A percentile compares a stretch with the other conserved stretches of the same genome.
Evolutionary conservation across 768 basidiomycete species (phyloP).

Genomic region (Russula ochroleuca): DNA sequence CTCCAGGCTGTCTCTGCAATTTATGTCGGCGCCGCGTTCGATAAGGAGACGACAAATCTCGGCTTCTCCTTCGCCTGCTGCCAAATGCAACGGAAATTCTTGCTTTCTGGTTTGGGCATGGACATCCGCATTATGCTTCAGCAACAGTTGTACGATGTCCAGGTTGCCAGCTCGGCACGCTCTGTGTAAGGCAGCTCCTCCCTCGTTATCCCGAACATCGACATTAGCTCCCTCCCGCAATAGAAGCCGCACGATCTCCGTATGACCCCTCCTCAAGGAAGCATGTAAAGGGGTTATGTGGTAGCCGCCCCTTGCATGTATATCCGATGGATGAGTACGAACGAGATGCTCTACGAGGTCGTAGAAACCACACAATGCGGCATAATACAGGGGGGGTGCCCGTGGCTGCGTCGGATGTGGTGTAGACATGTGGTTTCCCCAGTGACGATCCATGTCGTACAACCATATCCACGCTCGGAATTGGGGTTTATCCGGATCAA

Average conservation of each 20-base stretch:
- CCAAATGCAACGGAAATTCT: not conserved
- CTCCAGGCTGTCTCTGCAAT: not conserved
- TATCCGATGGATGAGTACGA: not conserved
- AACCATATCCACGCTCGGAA: slow-evolving; percentile 12
- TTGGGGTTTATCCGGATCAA: not conserved
- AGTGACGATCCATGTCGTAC: slow-evolving; percentile 7
- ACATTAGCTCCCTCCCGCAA: not conserved
- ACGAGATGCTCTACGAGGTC: slow-evolving; percentile 1
- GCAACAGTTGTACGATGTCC: not conserved
- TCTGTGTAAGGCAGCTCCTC: not conserved
- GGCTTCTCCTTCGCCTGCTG: not conserved
- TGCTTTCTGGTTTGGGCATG: not conserved
- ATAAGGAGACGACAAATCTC: not conserved
- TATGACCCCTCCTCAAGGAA: not conserved
- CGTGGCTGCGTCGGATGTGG: not conserved
- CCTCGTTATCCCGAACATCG: not conserved
- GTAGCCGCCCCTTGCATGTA: not conserved
- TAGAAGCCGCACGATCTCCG: not conserved
- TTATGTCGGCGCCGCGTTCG: not conserved
- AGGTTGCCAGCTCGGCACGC: slow-evolving; percentile 1
- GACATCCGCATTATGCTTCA: not conserved
- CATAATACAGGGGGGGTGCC: slow-evolving; percentile 8
- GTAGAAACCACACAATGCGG: not conserved
- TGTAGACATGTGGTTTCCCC: not conserved
- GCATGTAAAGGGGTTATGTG: not conserved